phyloP scores from a whole-genome alignment of 306 rosid species.

The Notholithocarpus densiflorus region DNA sequence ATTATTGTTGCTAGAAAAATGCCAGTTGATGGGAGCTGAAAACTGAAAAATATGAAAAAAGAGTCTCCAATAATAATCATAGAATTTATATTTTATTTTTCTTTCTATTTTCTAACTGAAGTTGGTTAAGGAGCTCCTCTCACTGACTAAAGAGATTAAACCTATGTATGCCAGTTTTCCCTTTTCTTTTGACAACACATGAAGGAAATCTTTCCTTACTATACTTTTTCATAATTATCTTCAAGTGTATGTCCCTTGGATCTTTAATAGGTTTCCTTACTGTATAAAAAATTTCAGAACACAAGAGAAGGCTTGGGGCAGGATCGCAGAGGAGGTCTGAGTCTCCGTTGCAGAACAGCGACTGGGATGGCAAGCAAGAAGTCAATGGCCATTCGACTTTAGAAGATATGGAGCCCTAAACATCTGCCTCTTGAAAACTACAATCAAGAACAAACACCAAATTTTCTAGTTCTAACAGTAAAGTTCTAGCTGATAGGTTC shows the following conservation, averaged over 20 bases:
- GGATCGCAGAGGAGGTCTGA: constrained; percentile 30
- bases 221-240: not conserved
- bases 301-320: constrained; percentile 51
- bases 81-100: no score
- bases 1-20: not conserved
- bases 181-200: no score
- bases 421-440: constrained; percentile 40
- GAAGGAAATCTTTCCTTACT: not conserved
- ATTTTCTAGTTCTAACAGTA: constrained; percentile 27
- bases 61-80: no score
- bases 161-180: no score
- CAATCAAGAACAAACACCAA: constrained; percentile 38
- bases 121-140: no score
- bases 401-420: constrained; percentile 35
- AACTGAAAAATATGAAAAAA: not conserved
- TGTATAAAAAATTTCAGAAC: constrained; percentile 36
- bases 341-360: constrained; percentile 32
- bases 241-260: not conserved
- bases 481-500: constrained; percentile 39
- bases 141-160: no score
- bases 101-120: no score
- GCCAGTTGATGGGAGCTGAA: not conserved
- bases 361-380: constrained; percentile 22
- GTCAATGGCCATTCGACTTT: no score
- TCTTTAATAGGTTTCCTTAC: constrained; percentile 16